Evolutionary conservation across 495 filamentous ascomycete genomes (phyloP).

Genomic region (Trichocladium uniseriatum): DNA sequence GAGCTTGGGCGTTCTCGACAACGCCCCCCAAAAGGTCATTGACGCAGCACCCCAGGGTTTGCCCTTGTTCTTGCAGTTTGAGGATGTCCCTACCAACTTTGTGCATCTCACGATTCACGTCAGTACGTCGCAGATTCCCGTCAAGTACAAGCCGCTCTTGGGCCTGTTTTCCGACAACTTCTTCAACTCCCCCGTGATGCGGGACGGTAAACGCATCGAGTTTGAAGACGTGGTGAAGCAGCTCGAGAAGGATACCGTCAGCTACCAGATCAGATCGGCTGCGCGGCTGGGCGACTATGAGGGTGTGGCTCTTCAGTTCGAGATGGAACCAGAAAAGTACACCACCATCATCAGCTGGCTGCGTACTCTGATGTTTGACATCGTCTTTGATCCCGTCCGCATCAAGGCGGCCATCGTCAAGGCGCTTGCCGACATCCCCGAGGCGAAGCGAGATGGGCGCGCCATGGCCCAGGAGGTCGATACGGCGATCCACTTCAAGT

Average conservation of each 20-base stretch:
- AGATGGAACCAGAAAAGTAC: constrained; percentile 85
- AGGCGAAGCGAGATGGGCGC: constrained; percentile 81
- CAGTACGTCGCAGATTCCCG: constrained; percentile 62
- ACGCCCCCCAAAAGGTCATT: constrained; percentile 64
- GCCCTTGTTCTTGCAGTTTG: constrained; percentile 93
- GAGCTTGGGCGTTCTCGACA: constrained; percentile 54
- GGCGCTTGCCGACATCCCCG: constrained; percentile 84
- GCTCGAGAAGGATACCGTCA: constrained; percentile 83
- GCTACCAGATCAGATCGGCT: constrained; percentile 61
- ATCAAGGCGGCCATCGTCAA: constrained; percentile 77
- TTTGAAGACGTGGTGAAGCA: constrained; percentile 89
- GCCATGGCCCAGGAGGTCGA: constrained; percentile 69
- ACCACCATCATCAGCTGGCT: constrained; percentile 74
- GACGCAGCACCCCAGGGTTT: constrained; percentile 53
- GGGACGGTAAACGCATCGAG: constrained; percentile 66
- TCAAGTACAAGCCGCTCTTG: constrained; percentile 69
- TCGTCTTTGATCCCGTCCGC: constrained; percentile 72
- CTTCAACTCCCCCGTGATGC: constrained; percentile 80
- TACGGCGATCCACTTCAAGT: constrained; percentile 65
- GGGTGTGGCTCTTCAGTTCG: constrained; percentile 68
- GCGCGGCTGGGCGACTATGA: constrained; percentile 65
- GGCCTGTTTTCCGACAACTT: constrained; percentile 81
- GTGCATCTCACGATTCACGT: constrained; percentile 71
- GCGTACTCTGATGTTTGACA: constrained; percentile 73
- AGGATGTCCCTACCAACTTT: constrained; percentile 84